phyloP scores from a whole-genome alignment of 2,329 filamentous ascomycete species.

The Hypomyces perniciosus region DNA sequence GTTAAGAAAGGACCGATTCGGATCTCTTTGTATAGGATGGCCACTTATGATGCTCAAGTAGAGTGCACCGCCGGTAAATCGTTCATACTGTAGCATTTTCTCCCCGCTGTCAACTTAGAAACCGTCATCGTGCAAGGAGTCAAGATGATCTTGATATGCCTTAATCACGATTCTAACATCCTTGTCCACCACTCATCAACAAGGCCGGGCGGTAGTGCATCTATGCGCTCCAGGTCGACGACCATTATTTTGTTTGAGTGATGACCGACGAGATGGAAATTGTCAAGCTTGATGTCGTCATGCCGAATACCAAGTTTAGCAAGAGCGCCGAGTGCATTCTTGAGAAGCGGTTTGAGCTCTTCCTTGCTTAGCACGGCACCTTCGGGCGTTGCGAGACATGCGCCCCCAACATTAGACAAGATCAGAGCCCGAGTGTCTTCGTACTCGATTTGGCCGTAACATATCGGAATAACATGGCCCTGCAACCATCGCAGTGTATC shows the following conservation, averaged over 20 bases:
- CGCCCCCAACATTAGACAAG: conserved; percentile 19
- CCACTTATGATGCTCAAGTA: too few relatives aligned
- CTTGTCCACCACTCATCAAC: neutral
- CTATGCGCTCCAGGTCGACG: conserved; percentile 14
- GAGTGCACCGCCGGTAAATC: too few relatives aligned
- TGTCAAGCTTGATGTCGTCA: conserved; percentile 16
- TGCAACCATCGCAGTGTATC: conserved; percentile 15
- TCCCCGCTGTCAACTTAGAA: too few relatives aligned
- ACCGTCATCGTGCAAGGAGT: neutral
- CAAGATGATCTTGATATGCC: neutral
- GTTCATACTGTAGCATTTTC: too few relatives aligned
- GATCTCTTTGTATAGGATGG: too few relatives aligned
- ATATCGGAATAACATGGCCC: conserved; percentile 16
- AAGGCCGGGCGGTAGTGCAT: too few relatives aligned
- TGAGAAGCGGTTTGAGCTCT: conserved; percentile 20
- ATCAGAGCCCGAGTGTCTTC: conserved; percentile 15
- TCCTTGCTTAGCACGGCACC: conserved; percentile 14
- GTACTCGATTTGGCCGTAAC: conserved; percentile 15
- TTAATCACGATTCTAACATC: neutral
- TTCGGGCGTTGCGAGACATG: conserved; percentile 12
- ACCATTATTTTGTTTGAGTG: conserved; percentile 7
- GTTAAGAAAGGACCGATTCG: too few relatives aligned
- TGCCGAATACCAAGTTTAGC: conserved; percentile 10
- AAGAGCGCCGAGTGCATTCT: conserved; percentile 20
- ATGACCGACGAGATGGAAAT: conserved; percentile 12